phyloP scores from a whole-genome alignment of 805 yeast genomes.

The Saccharomycopsis microspora region DNA sequence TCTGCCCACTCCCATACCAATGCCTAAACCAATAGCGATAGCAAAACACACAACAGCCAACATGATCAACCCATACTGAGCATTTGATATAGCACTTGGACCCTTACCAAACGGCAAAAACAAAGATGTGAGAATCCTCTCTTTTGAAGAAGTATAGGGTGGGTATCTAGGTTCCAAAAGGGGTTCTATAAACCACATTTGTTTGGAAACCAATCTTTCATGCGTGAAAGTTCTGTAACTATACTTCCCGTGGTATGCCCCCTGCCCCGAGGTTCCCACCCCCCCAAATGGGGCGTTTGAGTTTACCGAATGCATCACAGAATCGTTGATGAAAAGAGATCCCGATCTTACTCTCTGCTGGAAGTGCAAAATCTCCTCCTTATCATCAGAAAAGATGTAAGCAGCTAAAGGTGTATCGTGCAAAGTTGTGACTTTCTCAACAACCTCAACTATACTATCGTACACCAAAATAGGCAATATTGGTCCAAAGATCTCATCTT shows the following conservation, averaged over 20 bases:
- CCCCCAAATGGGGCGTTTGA: constrained; percentile 83
- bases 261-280: constrained; percentile 73
- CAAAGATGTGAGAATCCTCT: constrained; percentile 11
- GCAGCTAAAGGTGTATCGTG: constrained; percentile 77
- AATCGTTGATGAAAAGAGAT: constrained; percentile 57
- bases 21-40: no score
- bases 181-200: constrained; percentile 54
- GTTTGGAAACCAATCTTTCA: constrained; percentile 53
- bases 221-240: constrained; percentile 62
- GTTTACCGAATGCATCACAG: constrained; percentile 58
- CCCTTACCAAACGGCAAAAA: constrained; percentile 11
- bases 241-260: constrained; percentile 67
- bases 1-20: no score
- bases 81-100: neutral
- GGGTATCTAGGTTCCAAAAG: constrained; percentile 54
- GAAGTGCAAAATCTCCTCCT: constrained; percentile 38
- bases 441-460: constrained; percentile 24
- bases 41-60: no score
- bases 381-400: constrained; percentile 49
- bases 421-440: constrained; percentile 30
- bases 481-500: constrained; percentile 77
- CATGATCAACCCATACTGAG: no score
- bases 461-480: constrained; percentile 62
- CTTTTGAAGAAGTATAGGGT: constrained; percentile 34
- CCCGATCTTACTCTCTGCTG: constrained; percentile 57